These are phyloP conservation scores for Penicillium vulpinum DNA, from an alignment of 2,329 filamentous ascomycete species.

Conservation along the genomic window DNA sequence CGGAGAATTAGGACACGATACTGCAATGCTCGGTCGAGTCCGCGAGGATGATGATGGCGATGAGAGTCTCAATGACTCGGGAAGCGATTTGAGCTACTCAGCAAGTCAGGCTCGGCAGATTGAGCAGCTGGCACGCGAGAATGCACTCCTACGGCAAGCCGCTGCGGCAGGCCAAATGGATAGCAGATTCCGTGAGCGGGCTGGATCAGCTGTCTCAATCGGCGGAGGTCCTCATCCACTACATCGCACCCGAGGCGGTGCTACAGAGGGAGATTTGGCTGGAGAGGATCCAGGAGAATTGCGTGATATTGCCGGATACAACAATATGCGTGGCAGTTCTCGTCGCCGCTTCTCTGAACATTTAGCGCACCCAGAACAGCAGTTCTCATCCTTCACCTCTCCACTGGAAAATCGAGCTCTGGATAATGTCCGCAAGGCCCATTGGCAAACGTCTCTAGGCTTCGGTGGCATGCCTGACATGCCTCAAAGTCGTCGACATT, in stretches of 20 bases:
- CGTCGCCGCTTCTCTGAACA: constrained; percentile 49
- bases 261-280: constrained; percentile 48
- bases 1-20: constrained; percentile 48
- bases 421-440: constrained; percentile 49
- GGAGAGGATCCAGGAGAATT: constrained; percentile 49
- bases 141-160: constrained; percentile 49
- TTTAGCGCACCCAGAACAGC: constrained; percentile 43
- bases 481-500: constrained; percentile 53
- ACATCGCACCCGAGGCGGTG: constrained; percentile 43
- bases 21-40: constrained; percentile 48
- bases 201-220: constrained; percentile 43
- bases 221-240: constrained; percentile 33
- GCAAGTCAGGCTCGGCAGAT: constrained; percentile 47
- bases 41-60: constrained; percentile 52
- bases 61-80: constrained; percentile 41
- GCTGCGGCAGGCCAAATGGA: constrained; percentile 45
- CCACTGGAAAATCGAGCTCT: constrained; percentile 45
- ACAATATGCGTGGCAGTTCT: constrained; percentile 38
- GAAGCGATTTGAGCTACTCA: constrained; percentile 39
- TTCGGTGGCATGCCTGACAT: constrained; percentile 49
- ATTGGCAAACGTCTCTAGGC: constrained; percentile 54
- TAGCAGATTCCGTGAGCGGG: constrained; percentile 41
- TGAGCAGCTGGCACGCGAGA: constrained; percentile 50
- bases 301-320: constrained; percentile 42
- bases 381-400: constrained; percentile 38